phyloP scores from a whole-genome alignment of 2,329 filamentous ascomycete genomes.

The Ophiocordyceps camponoti-floridani region DNA sequence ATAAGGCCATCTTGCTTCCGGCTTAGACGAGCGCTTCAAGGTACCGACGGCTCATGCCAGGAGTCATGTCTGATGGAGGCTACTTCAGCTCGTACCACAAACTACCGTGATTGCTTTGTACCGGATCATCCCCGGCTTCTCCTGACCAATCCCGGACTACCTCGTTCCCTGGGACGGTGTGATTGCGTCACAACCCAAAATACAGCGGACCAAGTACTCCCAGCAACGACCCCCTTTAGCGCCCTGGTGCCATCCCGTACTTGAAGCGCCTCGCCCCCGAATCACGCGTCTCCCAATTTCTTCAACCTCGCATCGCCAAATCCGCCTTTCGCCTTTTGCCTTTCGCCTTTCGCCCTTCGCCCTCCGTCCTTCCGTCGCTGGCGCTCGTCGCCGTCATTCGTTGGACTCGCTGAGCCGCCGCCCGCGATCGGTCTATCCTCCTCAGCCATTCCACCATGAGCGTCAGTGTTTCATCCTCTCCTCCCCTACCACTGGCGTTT shows the following conservation, averaged over 20 bases:
- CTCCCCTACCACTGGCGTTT: constrained; percentile 7
- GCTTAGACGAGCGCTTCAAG: neutral
- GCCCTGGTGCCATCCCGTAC: neutral
- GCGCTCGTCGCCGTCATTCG: neutral
- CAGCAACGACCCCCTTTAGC: neutral
- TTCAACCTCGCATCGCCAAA: neutral
- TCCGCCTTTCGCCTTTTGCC: neutral
- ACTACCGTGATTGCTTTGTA: neutral
- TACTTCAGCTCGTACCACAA: neutral
- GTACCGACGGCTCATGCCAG: neutral
- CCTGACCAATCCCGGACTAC: neutral
- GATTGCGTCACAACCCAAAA: neutral
- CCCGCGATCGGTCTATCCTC: constrained; percentile 1
- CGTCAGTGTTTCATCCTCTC: constrained; percentile 10
- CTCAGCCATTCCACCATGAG: constrained; percentile 8
- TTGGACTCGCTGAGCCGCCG: neutral
- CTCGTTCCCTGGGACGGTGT: neutral
- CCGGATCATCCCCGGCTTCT: neutral
- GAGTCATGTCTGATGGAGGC: neutral
- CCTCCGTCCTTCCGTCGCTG: neutral
- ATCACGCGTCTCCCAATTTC: neutral
- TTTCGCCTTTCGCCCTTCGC: neutral
- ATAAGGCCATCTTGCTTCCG: neutral
- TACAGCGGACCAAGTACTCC: neutral
- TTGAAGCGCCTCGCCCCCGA: neutral